phyloP scores from a whole-genome alignment of 2,329 filamentous ascomycete genomes.

The Colletotrichum scovillei region DNA sequence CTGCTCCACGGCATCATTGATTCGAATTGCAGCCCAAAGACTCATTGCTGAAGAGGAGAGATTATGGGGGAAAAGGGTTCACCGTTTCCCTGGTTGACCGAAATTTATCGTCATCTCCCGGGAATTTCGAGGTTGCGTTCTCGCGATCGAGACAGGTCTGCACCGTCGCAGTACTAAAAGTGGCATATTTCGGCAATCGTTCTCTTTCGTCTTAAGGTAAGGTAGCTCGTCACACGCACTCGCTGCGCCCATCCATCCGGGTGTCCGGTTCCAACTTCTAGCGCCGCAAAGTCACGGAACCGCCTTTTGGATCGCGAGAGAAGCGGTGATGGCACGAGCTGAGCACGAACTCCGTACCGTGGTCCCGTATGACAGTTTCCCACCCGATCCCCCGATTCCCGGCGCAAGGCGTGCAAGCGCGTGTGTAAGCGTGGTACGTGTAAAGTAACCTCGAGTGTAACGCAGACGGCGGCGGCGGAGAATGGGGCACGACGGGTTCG shows the following conservation, averaged over 20 bases:
- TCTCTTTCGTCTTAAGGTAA: background rate
- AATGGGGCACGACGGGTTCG: no score
- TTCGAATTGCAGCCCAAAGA: no score
- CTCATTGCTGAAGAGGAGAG: no score
- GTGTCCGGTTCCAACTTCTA: background rate
- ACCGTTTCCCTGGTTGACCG: no score
- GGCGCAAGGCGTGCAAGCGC: background rate
- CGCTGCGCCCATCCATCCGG: background rate
- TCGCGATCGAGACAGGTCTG: background rate
- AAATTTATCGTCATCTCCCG: no score
- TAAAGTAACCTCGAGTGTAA: background rate
- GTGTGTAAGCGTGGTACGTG: background rate
- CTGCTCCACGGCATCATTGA: no score
- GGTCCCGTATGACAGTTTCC: background rate
- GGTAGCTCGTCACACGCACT: no score
- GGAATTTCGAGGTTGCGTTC: no score
- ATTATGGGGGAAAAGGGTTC: no score
- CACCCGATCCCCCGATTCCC: background rate
- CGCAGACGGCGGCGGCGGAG: background rate
- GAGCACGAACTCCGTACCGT: background rate
- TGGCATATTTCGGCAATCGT: background rate
- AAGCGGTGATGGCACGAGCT: background rate
- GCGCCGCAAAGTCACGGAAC: background rate
- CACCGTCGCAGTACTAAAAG: background rate
- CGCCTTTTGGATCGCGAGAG: background rate